Conservation (phyloP, 2,329 filamentous ascomycete species). For the Ophiostoma perfectum region DNA sequence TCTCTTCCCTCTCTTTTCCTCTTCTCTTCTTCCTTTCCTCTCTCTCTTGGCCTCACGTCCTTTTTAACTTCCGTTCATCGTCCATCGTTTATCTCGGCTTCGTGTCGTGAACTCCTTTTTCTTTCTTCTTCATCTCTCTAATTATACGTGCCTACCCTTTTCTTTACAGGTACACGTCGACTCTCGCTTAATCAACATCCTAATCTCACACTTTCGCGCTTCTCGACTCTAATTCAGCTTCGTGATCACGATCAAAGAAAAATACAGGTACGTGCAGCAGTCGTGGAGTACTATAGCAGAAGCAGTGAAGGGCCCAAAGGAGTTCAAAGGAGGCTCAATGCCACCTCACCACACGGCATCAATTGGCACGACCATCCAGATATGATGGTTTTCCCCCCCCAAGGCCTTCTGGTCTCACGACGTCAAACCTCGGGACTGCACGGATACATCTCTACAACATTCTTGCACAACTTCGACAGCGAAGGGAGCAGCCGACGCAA, state of each 20-base stretch:
- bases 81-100: conserved; percentile 26
- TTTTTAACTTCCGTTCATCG: conserved; percentile 23
- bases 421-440: not conserved
- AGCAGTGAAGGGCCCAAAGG: not conserved
- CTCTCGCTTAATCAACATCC: conserved; percentile 22
- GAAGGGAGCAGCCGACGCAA: not conserved
- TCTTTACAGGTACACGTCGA: conserved; percentile 22
- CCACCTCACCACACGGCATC: not conserved
- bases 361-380: not conserved
- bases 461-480: not conserved
- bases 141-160: conserved; percentile 19
- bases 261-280: conserved; percentile 1
- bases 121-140: conserved; percentile 18
- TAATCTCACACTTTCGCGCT: not conserved
- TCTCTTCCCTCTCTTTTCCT: conserved; percentile 14
- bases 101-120: conserved; percentile 19
- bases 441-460: not conserved
- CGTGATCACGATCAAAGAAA: conserved; percentile 12
- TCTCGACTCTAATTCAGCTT: not conserved
- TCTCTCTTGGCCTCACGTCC: conserved; percentile 14
- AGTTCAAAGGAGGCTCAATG: too few relatives aligned
- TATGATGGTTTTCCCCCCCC: not conserved
- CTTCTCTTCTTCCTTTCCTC: conserved; percentile 17
- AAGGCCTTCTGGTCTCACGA: not conserved
- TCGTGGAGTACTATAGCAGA: not conserved